Evolutionary conservation across 1,284 basidiomycete genomes (phyloP).

Genomic region (Puccinia horiana): DNA sequence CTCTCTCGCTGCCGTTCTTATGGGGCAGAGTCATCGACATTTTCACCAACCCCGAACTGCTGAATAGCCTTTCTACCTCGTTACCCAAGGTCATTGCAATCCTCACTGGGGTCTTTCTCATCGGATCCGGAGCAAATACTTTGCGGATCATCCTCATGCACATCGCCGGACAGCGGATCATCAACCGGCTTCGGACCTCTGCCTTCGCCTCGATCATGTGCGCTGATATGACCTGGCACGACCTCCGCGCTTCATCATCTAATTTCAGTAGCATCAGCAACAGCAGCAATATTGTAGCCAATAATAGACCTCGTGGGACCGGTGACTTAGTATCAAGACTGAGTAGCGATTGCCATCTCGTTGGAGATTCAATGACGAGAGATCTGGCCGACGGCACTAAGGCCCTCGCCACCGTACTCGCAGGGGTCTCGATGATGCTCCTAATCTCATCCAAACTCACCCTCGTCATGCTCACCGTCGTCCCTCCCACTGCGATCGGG

Average conservation of each 20-base stretch:
- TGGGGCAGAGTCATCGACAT: conserved; percentile 89
- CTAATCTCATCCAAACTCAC: conserved; percentile 89
- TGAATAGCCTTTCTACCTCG: conserved; percentile 62
- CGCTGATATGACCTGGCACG: conserved; percentile 55
- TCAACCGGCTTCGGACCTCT: conserved; percentile 71
- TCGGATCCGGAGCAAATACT: conserved; percentile 84
- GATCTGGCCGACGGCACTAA: conserved; percentile 85
- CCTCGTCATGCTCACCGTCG: conserved; percentile 85
- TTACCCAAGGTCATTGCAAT: conserved; percentile 76
- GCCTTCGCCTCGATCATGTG: background rate
- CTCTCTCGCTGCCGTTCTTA: conserved; percentile 85
- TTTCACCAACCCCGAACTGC: conserved; percentile 70
- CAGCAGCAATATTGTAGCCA: conserved; percentile 62
- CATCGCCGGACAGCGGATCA: conserved; percentile 84
- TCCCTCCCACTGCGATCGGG: conserved; percentile 91
- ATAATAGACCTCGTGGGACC: conserved; percentile 69
- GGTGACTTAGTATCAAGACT: conserved; percentile 91
- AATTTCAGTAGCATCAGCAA: conserved; percentile 64
- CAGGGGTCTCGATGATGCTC: conserved; percentile 94
- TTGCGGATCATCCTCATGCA: conserved; percentile 85
- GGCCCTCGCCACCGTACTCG: conserved; percentile 81
- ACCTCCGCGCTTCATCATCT: conserved; percentile 50
- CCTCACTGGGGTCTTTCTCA: conserved; percentile 77
- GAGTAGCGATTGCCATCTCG: conserved; percentile 87
- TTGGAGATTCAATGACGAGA: conserved; percentile 89